Evolutionary conservation across 768 basidiomycete species (phyloP).

Genomic region (Leccinum pellstonianum): DNA sequence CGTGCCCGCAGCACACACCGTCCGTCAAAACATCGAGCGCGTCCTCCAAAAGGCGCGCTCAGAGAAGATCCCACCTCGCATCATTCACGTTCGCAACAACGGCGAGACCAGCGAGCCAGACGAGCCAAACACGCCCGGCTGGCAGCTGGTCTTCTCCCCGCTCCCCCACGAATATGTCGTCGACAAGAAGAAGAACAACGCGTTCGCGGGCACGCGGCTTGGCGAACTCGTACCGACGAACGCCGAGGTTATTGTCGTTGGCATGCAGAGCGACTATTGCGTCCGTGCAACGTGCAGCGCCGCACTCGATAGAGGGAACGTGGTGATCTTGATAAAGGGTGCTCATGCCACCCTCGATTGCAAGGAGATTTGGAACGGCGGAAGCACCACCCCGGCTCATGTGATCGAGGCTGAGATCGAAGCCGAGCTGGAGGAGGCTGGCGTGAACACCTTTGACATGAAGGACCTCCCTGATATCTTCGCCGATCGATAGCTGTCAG

Average conservation of each 20-base stretch:
- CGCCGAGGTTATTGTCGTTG: conserved; percentile 64
- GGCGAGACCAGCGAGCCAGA: conserved; percentile 63
- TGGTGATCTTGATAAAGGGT: conserved; percentile 59
- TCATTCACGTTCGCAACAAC: conserved; percentile 67
- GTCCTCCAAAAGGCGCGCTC: conserved; percentile 53
- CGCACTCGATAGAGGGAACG: conserved; percentile 62
- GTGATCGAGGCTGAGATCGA: conserved; percentile 61
- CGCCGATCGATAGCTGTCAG: conserved; percentile 44
- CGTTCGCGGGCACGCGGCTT: conserved; percentile 60
- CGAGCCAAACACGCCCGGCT: conserved; percentile 53
- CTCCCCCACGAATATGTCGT: conserved; percentile 51
- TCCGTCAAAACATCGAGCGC: conserved; percentile 46
- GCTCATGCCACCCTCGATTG: conserved; percentile 71
- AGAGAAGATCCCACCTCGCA: conserved; percentile 47
- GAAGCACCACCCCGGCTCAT: conserved; percentile 50
- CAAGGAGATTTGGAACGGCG: conserved; percentile 59
- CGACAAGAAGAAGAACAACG: conserved; percentile 71
- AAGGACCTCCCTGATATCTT: conserved; percentile 60
- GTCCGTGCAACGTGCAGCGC: conserved; percentile 56
- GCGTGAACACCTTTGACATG: conserved; percentile 65
- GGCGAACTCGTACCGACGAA: conserved; percentile 47
- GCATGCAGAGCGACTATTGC: conserved; percentile 68
- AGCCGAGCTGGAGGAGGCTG: conserved; percentile 66
- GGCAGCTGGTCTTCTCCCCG: conserved; percentile 59
- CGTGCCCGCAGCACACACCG: conserved; percentile 44